These are phyloP conservation scores for Cladosporium sp. DNA, from an alignment of 2,329 filamentous ascomycete species.

Conservation along the genomic window DNA sequence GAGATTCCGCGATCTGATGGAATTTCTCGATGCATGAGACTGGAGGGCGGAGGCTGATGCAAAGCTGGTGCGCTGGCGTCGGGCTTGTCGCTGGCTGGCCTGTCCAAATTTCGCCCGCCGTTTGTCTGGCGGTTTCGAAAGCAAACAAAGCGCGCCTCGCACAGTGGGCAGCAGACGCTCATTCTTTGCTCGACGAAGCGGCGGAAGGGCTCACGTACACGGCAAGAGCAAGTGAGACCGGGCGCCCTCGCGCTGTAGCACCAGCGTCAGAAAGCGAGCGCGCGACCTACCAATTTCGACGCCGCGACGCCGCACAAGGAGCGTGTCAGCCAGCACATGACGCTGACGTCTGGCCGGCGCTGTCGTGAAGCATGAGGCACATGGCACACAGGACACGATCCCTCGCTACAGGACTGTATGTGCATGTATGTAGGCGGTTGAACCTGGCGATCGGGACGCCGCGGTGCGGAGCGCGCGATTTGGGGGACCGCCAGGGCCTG, in stretches of 20 bases:
- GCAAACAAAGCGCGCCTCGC: neutral
- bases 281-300: neutral
- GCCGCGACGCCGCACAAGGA: neutral
- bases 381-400: constrained; percentile 7
- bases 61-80: neutral
- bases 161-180: neutral
- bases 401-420: neutral
- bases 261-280: neutral
- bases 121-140: neutral
- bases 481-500: neutral
- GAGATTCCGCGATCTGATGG: too few relatives aligned
- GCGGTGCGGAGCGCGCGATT: neutral
- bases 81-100: neutral
- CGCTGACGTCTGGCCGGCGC: neutral
- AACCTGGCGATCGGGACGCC: constrained; percentile 9
- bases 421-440: neutral
- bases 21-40: too few relatives aligned
- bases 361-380: constrained; percentile 9
- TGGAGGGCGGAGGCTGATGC: too few relatives aligned
- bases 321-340: constrained; percentile 1
- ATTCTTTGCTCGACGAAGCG: neutral
- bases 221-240: neutral
- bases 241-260: neutral
- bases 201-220: neutral
- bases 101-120: neutral